Evolutionary conservation across 495 filamentous ascomycete genomes (phyloP).

Genomic region (Penicillium argentinense): DNA sequence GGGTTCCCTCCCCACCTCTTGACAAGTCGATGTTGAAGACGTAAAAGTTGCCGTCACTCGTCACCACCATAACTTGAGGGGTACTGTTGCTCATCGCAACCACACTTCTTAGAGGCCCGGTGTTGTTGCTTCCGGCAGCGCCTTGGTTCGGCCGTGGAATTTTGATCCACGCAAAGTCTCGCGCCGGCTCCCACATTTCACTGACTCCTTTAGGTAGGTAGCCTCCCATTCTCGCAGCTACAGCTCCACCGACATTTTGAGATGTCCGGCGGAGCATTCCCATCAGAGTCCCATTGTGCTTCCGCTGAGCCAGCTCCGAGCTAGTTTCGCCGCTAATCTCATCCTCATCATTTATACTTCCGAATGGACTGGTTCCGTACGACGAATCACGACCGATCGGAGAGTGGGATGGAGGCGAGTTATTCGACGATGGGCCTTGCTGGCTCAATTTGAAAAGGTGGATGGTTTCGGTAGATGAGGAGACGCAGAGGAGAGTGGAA

Average conservation of each 20-base stretch:
- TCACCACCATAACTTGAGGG: slow-evolving; percentile 97
- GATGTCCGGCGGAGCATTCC: slow-evolving; percentile 95
- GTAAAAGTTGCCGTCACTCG: slow-evolving; percentile 91
- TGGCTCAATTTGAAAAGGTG: slow-evolving; percentile 83
- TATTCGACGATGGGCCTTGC: slow-evolving; percentile 32
- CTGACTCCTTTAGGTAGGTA: slow-evolving; percentile 90
- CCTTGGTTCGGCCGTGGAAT: slow-evolving; percentile 63
- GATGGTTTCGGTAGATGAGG: slow-evolving; percentile 94
- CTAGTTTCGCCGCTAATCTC: slow-evolving; percentile 29
- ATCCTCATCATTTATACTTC: slow-evolving; percentile 38
- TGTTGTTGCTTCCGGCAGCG: slow-evolving; percentile 35
- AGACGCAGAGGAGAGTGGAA: slow-evolving; percentile 90
- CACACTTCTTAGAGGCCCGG: slow-evolving; percentile 69
- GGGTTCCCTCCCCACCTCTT: slow-evolving; percentile 87
- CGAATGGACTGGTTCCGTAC: slow-evolving; percentile 38
- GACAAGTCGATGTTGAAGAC: slow-evolving; percentile 95
- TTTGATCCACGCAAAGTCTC: slow-evolving; percentile 96
- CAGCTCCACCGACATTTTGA: slow-evolving; percentile 86
- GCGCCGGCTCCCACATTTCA: slow-evolving; percentile 94
- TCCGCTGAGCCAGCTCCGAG: slow-evolving; percentile 40
- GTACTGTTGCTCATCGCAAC: slow-evolving; percentile 92
- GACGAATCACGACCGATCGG: slow-evolving; percentile 37
- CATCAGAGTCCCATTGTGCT: slow-evolving; percentile 68
- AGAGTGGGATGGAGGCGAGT: slow-evolving; percentile 29
- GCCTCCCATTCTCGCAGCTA: slow-evolving; percentile 84